A percentile compares a stretch with the other conserved stretches of the same genome.
phyloP scores from a whole-genome alignment of 352 stramenopile genomes.

The Pythium oligandrum region DNA sequence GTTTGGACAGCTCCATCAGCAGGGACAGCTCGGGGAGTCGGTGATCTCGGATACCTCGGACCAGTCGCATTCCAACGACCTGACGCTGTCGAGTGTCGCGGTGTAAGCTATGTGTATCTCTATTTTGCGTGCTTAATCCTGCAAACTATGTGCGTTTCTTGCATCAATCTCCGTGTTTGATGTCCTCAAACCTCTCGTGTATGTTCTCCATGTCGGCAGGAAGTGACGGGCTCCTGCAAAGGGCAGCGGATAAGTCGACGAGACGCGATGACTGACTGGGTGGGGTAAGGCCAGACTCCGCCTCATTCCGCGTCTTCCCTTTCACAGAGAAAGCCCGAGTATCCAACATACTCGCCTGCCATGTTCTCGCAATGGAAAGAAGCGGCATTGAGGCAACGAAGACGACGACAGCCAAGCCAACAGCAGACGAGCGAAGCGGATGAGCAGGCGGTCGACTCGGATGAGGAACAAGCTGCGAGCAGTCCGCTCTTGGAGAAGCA shows the following conservation, averaged over 20 bases:
- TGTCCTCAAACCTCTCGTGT: too few species aligned
- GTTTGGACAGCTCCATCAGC: conserved; percentile 52
- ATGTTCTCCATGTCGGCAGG: too few species aligned
- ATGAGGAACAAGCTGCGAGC: conserved; percentile 1
- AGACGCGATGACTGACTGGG: too few species aligned
- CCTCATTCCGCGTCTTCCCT: too few species aligned
- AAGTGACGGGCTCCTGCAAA: too few species aligned
- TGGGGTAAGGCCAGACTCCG: too few species aligned
- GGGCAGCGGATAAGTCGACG: too few species aligned
- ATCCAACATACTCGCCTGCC: not conserved
- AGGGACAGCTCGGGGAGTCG: conserved; percentile 31
- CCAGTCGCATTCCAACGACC: not conserved
- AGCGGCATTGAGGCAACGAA: not conserved
- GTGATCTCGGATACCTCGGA: conserved; percentile 1
- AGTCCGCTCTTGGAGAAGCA: conserved; percentile 2
- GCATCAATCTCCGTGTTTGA: too few species aligned
- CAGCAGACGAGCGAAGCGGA: not conserved
- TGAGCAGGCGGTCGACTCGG: not conserved
- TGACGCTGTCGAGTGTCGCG: conserved; percentile 6
- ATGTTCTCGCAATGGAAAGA: not conserved
- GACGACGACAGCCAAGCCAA: not conserved
- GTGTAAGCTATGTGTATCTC: not conserved
- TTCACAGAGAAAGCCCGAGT: not conserved
- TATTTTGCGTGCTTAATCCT: too few species aligned
- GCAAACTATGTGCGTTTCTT: too few species aligned